Base-by-base conservation (phyloP, 495 filamentous ascomycete species). In the Articulospora tetracladia region DNA sequence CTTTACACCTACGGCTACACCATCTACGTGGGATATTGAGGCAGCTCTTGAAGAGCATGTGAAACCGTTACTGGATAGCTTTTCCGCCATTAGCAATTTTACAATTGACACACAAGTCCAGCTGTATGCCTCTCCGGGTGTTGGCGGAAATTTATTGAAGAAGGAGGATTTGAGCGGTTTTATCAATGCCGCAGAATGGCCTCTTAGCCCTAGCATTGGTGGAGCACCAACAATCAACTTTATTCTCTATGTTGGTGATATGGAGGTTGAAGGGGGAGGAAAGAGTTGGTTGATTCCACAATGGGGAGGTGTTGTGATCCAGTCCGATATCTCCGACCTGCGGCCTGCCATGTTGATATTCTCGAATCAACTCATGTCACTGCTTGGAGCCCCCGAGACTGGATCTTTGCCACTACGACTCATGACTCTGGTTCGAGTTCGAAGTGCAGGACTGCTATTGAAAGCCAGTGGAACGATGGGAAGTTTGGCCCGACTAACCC, bases 171-270 rank as follows among this genome's bases (percentile, higher is more conserved):
- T 98, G 7, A 90, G 90, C 49, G 91, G 88, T 28, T 98, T 98
- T 69, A 91, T 98, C 73, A 98, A 98, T 67, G 92, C 92, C 28
- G 94, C 94, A 7, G 95, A 98, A 74, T 98, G 94, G 94, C 94
- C 94, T 0, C 74, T 98, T 25, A 93, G 87, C 65, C 94, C 94
- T 17, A 96, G 92, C 68, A 96, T 98, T 65, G 95, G 93, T 32
- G 86, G 79, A 26, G 93, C 92, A 1, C 93, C 94, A 32, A 97
- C 94, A 0, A 82, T 98, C 63, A 98, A 98, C 75, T 98, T 98
- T 66, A 85, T 97, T 55, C 78, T 98, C 22, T 98, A 93, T 66
- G 85, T 96, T 36, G 80, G 80, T 2, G 76, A 83, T 62, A 77
- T 90, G 47, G 70, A 88, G 13, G 82, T 91, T 46, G 84, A 86